Base-by-base conservation (phyloP, 2,329 filamentous ascomycete genomes). In the Aspergillus hortae region DNA sequence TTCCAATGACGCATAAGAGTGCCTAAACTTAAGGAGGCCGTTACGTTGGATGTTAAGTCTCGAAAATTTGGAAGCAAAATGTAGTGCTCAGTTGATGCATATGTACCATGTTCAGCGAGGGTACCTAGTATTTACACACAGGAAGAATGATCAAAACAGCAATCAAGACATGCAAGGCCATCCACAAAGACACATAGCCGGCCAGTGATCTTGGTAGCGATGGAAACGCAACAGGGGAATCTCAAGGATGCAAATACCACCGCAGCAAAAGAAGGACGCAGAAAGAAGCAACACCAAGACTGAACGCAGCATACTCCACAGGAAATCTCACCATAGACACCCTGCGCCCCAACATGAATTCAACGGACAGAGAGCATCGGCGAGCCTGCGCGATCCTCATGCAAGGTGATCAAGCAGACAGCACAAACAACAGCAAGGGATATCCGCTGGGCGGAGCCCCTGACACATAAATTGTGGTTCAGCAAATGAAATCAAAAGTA, bases 151-250 rank as follows among this genome's bases (percentile, higher is more conserved):
- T 44, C 41, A 25, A 30, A 41, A 21, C 27, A 48, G 44, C 43
- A 38, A 48, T 48, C 44, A 52, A 36, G 32, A 23, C 38, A 52
- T 23, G 17, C 44, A 44, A 42, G 10, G 40, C n/a, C 11, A 23
- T 42, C 11, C 11, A 19, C n/a, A 42, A 42, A 42, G 11, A 42
- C 40, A 42, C 40, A 42, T 12, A 42, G 19, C 40, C 40, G 19
- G 40, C 40, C 40, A 12, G 19, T 41, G 45, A 45, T 33, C 30
- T 19, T 32, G 27, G 15, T 42, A 52, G 32, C 52, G 17, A 38
- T 19, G 15, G 19, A 30, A 52, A 38, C 51, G 27, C 46, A 51
- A 40, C 36, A 50, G 56, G 56, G 56, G 56, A 58, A 58, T 58
- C 56, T 57, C 52, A 55, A 54, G 21, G 32, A 44, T 40, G 45